phyloP scores from a whole-genome alignment of 148 eudicot species.

The Vaccinium macrocarpon region DNA sequence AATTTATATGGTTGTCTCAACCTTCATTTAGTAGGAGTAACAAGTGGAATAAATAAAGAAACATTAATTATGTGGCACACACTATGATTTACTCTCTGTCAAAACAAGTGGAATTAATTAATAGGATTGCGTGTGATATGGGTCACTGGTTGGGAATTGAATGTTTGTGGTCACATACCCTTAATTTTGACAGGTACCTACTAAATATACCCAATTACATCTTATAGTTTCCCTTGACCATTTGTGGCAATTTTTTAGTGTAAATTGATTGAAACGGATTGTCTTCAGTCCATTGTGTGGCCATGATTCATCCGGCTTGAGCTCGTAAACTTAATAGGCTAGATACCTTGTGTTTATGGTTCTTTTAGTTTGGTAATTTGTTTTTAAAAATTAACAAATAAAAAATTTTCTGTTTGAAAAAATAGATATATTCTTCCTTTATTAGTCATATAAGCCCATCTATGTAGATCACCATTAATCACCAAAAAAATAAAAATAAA shows the following conservation, averaged over 20 bases:
- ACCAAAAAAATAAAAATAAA: too few species aligned
- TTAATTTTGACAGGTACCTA: background rate
- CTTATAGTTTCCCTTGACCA: background rate
- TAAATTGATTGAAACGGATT: background rate
- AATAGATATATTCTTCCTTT: too few species aligned
- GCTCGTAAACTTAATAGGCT: background rate
- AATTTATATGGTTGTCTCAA: background rate
- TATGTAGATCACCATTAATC: too few species aligned
- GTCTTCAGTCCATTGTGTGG: background rate
- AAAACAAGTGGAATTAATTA: background rate
- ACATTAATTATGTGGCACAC: too few species aligned
- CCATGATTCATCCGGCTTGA: background rate
- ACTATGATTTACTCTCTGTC: too few species aligned
- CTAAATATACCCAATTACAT: background rate
- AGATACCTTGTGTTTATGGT: too few species aligned
- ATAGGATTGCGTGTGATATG: background rate
- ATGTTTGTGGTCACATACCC: slow-evolving; percentile 8
- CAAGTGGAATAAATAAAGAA: background rate
- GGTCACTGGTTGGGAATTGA: background rate
- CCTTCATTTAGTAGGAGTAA: background rate
- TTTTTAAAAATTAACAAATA: too few species aligned
- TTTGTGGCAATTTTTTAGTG: background rate
- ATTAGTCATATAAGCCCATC: too few species aligned
- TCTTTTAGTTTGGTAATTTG: too few species aligned
- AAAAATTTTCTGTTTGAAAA: too few species aligned